Evolutionary conservation across 345 rosid genomes (phyloP).

Genomic region (Citrus hindsii): DNA sequence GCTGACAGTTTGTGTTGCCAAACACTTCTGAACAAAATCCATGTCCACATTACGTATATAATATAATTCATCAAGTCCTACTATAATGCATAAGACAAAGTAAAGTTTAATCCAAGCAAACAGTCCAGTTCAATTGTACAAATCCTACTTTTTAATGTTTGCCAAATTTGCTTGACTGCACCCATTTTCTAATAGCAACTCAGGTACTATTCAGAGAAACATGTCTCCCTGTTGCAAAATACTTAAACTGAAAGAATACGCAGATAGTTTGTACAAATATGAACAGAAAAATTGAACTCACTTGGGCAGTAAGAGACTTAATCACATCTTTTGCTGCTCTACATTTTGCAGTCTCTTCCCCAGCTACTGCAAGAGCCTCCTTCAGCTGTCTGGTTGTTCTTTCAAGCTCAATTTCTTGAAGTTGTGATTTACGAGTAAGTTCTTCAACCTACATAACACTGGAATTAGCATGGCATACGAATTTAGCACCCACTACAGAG

Average conservation of each 20-base stretch:
- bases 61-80: background rate
- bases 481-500: background rate
- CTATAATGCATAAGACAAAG: background rate
- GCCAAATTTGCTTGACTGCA: background rate
- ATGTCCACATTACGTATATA: too few species aligned
- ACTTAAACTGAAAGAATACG: background rate
- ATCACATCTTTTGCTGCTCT: slow-evolving; percentile 83
- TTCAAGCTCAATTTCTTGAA: slow-evolving; percentile 68
- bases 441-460: slow-evolving; percentile 50
- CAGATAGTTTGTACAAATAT: background rate
- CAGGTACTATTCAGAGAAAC: background rate
- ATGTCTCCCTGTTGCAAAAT: background rate
- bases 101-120: background rate
- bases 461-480: slow-evolving; percentile 5
- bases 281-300: slow-evolving; percentile 20
- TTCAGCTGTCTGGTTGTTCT: slow-evolving; percentile 53
- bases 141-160: background rate
- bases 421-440: slow-evolving; percentile 55
- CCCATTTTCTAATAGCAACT: background rate
- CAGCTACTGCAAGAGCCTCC: slow-evolving; percentile 60
- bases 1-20: background rate
- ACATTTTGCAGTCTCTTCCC: slow-evolving; percentile 70
- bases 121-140: background rate
- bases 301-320: slow-evolving; percentile 72
- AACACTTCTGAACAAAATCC: background rate